Evolutionary conservation across 257 asterid genomes (phyloP), one percentile per base, ranked within the genome.

Genomic region (Linaria vulgaris): DNA sequence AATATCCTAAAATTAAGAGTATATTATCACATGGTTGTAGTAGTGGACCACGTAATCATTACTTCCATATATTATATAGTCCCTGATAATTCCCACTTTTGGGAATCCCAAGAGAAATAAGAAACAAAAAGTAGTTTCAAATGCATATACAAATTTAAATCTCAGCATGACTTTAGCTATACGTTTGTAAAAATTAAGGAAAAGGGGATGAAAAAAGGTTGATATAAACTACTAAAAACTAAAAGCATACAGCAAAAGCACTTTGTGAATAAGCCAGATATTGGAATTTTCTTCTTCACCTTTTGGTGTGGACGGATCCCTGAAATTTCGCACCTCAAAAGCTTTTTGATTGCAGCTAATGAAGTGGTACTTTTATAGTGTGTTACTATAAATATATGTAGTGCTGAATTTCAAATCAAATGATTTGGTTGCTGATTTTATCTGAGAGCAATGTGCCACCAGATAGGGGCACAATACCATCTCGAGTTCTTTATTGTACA

Each of bases 311-410:
- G 44, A 45, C 69, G 59, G 68, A 43, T 68, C 61, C 91, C 95
- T 76, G 83, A 83, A 79, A 82, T 85, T 74, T 71, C 88, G 90
- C 83, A 76, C 54, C 85, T 67, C 61, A 71, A 58, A 72, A 72
- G 77, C 66, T 76, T 63, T n/a, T 69, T 68, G 51, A 69, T 68
- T 68, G 69, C 61, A 72, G 68, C 64, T 53, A 17, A 58, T 74
- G 69, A 69, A 44, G 13, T 14, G 39, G 30, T 41, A 22, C 69
- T 61, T 69, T 51, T 50, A 37, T 27, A n/a, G 59, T 37, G 63
- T 66, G 25, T 61, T 21, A 13, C 16, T 53, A 8, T 25, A 27
- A 54, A 15, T 54, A 27, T 54, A 14, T 21, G 22, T 48, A 14
- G 39, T 61, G 41, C 57, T 12, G 24, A 56, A 39, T 55, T 61